Conservation (phyloP, 192 early-diverging fungal genomes). For the Dissophora globulifera region DNA sequence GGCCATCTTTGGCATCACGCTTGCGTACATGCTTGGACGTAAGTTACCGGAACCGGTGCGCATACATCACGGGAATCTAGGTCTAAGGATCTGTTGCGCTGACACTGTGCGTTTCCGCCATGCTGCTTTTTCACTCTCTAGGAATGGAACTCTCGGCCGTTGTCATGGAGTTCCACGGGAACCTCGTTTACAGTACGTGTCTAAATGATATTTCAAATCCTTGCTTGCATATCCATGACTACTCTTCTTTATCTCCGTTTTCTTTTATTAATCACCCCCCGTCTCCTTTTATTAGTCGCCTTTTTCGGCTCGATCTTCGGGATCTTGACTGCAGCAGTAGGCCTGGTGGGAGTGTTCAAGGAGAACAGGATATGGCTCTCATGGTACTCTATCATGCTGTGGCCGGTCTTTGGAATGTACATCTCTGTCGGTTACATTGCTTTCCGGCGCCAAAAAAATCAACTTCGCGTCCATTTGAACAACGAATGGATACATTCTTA, state of each 20-base stretch:
- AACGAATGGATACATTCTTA: slow-evolving; percentile 49
- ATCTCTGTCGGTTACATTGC: slow-evolving; percentile 51
- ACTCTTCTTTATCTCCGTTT: too few relatives aligned
- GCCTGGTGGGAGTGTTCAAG: slow-evolving; percentile 36
- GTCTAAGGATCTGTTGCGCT: too few relatives aligned
- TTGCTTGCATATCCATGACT: too few relatives aligned
- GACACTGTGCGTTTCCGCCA: too few relatives aligned
- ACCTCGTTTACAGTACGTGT: slow-evolving; percentile 33
- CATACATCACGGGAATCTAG: too few relatives aligned
- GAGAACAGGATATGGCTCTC: slow-evolving; percentile 47
- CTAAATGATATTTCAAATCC: too few relatives aligned
- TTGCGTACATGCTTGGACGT: slow-evolving; percentile 9
- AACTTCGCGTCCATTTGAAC: slow-evolving; percentile 46
- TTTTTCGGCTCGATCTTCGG: slow-evolving; percentile 24
- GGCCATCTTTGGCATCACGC: neutral
- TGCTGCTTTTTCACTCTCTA: too few relatives aligned
- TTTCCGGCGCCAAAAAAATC: slow-evolving; percentile 37
- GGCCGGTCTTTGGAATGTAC: slow-evolving; percentile 52
- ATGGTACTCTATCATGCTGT: slow-evolving; percentile 33
- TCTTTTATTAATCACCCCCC: too few relatives aligned
- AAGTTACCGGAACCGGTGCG: too few relatives aligned
- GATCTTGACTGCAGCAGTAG: slow-evolving; percentile 24
- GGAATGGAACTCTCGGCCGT: slow-evolving; percentile 7
- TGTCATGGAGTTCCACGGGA: slow-evolving; percentile 39
- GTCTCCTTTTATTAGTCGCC: slow-evolving; percentile 29